Evolutionary conservation across 805 yeast species (phyloP), one percentile per base, ranked within the genome.

Genomic region (Saturnispora bothae): DNA sequence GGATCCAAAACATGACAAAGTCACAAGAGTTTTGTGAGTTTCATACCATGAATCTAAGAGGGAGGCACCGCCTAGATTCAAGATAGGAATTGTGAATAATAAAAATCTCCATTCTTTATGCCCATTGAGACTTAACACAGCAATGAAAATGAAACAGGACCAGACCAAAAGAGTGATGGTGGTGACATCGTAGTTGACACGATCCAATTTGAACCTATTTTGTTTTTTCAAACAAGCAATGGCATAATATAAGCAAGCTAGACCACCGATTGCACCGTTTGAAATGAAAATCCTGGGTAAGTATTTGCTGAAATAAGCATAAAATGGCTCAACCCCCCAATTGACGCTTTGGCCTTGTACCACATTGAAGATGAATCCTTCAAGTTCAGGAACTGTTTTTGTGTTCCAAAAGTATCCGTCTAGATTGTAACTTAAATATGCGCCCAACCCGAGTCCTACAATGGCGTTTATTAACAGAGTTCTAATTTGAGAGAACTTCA

Each of bases 101-200:
- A 89, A 75, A 51, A 89, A 89, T 48, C 96, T 71, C 94, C 94
- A 84, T 63, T 89, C 97, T 54, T 89, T 89, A 50, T 89, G 96
- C 3, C 92, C 86, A 56, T 83, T 92, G 36, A 78, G 55, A 0
- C 96, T 85, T 69, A 86, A 68, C 4, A 74, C 49, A 2, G 63
- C 43, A n/a, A 86, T 66, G 51, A 64, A 88, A 13, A 71, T 36
- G 1, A 77, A 30, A 0, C 81, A 61, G 1, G 84, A 63, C 14
- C 70, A 42, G 2, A 71, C 64, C 20, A 78, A 51, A 5, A 76
- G 57, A 29, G 71, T 66, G 27, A 73, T 48, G 1, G 57, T 42
- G 14, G 51, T 49, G 17, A 52, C 49, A 13, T 54, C 52, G 19
- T 54, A 53, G 39, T 54, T 57, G 4, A 46, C 46, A 32, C 48